These are phyloP conservation scores for Dryas integrifolia DNA, from an alignment of 331 rosid species.

Conservation along the genomic window DNA sequence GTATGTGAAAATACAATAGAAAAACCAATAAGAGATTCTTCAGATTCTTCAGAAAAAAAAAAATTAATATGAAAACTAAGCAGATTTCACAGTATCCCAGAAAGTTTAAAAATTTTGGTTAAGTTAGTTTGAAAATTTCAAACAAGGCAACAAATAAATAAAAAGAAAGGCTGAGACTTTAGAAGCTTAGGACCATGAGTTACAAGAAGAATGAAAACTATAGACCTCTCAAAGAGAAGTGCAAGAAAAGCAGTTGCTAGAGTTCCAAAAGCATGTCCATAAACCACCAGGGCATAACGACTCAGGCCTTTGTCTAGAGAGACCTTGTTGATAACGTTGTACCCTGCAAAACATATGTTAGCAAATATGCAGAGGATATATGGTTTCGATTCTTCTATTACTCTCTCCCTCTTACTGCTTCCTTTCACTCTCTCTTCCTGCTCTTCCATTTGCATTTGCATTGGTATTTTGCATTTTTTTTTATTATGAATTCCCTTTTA, in stretches of 20 bases:
- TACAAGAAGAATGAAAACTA: neutral
- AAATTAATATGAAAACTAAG: no score
- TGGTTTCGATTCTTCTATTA: constrained; percentile 6
- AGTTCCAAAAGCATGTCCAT: constrained; percentile 20
- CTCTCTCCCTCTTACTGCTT: neutral
- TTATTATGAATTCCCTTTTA: neutral
- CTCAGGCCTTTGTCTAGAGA: constrained; percentile 30
- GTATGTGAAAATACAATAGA: no score
- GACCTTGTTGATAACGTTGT: constrained; percentile 13
- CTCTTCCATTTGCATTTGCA: neutral
- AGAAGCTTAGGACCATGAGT: no score
- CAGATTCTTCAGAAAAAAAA: no score
- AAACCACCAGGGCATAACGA: constrained; percentile 24
- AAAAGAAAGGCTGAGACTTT: no score
- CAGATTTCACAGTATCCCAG: neutral
- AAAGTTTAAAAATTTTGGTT: neutral
- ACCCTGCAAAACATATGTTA: constrained; percentile 16
- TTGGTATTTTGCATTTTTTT: neutral
- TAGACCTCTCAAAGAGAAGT: constrained; percentile 21
- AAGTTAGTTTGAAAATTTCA: neutral
- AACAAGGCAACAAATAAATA: neutral
- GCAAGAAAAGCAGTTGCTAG: constrained; percentile 23
- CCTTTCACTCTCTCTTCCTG: neutral
- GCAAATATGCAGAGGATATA: constrained; percentile 12
- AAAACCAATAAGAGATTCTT: no score